phyloP scores from a whole-genome alignment of 495 filamentous ascomycete genomes.

The Aspergillus ellipticus region DNA sequence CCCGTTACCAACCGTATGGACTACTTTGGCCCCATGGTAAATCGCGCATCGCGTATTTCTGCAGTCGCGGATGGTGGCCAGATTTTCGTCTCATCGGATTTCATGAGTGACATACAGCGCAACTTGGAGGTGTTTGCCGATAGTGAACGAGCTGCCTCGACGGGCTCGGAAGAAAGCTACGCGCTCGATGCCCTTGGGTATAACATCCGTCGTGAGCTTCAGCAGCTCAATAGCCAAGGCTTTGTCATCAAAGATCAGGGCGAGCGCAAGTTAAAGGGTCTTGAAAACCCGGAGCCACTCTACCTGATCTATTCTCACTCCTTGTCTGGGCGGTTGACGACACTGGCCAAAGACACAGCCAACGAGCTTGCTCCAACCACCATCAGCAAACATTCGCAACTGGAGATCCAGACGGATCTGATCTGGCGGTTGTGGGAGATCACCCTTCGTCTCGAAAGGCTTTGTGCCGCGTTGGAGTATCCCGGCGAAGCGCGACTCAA shows the following conservation, averaged over 20 bases:
- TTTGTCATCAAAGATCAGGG: slow-evolving; percentile 97
- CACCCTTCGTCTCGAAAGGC: slow-evolving; percentile 82
- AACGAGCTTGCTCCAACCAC: slow-evolving; percentile 34
- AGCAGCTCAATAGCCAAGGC: slow-evolving; percentile 82
- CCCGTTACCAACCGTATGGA: slow-evolving; percentile 98
- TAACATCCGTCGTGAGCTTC: slow-evolving; percentile 81
- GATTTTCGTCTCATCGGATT: slow-evolving; percentile 93
- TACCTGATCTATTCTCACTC: slow-evolving; percentile 90
- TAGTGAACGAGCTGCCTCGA: slow-evolving; percentile 62
- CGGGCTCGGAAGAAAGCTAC: slow-evolving; percentile 72
- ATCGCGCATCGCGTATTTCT: slow-evolving; percentile 89
- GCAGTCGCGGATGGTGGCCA: slow-evolving; percentile 95
- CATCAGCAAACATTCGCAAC: slow-evolving; percentile 51
- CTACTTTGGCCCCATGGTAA: slow-evolving; percentile 99
- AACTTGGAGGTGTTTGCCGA: slow-evolving; percentile 83
- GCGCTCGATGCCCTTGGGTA: slow-evolving; percentile 49
- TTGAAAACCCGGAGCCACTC: slow-evolving; percentile 95
- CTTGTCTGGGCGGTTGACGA: slow-evolving; percentile 73
- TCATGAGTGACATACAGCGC: slow-evolving; percentile 91
- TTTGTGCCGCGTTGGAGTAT: slow-evolving; percentile 81
- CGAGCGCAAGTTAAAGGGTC: slow-evolving; percentile 86
- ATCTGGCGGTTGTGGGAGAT: slow-evolving; percentile 91
- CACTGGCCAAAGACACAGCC: slow-evolving; percentile 47
- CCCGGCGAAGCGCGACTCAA: slow-evolving; percentile 53
- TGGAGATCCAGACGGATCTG: slow-evolving; percentile 70